Base-by-base conservation (phyloP, 1,139 yeast genomes). In the Debaryomyces sp. region DNA sequence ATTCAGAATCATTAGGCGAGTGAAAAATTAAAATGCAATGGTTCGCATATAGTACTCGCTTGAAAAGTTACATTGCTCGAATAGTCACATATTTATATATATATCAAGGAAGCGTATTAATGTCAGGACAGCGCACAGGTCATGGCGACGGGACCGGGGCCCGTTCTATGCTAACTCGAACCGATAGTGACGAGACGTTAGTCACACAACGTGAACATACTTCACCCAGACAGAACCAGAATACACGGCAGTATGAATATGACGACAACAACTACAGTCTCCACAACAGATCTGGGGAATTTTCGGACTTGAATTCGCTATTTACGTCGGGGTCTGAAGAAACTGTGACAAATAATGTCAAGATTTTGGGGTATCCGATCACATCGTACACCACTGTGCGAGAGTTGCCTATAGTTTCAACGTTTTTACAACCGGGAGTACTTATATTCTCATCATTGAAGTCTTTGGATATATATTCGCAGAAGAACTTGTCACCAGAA, bases 381-480 rank as follows among this genome's bases (percentile, higher is more conserved):
- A 48, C 60, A 18, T 47, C 54, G 3, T 72, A 60, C 51, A 55
- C 54, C 4, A 45, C 47, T 5, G 49, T 63, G 13, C 55, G 64
- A 42, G 63, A 62, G 36, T 56, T 68, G 22, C 74, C 74, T 5
- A 57, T 73, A 4, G 63, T 66, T 6, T 64, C 70, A n/a, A 57
- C 64, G 5, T 58, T 62, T 41, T 56, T 71, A 35, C 70, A 65
- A 24, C 62, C 64, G 29, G 77, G 74, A 10, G 61, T 64, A 7
- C 58, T 50, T 43, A 57, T 70, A 6, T 69, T 63, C 43, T 46
- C 55, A 24, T 61, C 66, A 3, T 47, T 53, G 22, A 50, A 48
- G 15, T 61, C 63, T 24, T 52, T 64, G 47, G 54, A 58, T n/a
- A 44, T 47, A 27, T 59, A 54, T 41, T 26, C 48, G 10, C 35